phyloP scores from a whole-genome alignment of 805 yeast species.

The Sugiyamaella lignohabitans region DNA sequence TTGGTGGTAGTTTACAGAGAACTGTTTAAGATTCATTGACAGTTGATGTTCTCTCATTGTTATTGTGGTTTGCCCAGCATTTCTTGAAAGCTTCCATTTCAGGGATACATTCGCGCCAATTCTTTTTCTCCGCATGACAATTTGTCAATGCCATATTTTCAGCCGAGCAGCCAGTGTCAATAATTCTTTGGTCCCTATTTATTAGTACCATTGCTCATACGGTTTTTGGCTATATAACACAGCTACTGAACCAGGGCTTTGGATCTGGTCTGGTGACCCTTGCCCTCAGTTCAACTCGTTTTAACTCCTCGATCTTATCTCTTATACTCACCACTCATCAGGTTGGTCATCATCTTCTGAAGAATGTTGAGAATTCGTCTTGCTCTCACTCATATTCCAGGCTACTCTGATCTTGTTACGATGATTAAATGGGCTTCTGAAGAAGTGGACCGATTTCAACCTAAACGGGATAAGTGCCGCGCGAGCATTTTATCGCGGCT shows the following conservation, averaged over 20 bases:
- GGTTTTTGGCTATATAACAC: too few relatives aligned
- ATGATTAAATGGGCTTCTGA: neutral
- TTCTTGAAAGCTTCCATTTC: conserved; percentile 58
- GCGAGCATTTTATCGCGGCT: too few relatives aligned
- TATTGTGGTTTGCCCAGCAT: conserved; percentile 58
- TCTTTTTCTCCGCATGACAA: conserved; percentile 76
- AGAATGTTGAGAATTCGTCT: neutral
- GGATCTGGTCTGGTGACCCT: too few relatives aligned
- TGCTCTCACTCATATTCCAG: neutral
- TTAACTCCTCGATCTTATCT: too few relatives aligned
- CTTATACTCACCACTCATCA: conserved; percentile 54
- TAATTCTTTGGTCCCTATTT: conserved; percentile 61
- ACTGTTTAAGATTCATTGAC: conserved; percentile 5
- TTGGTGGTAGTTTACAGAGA: neutral
- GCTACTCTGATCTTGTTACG: neutral
- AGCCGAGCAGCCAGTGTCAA: conserved; percentile 67
- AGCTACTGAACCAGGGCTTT: too few relatives aligned
- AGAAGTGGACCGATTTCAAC: neutral
- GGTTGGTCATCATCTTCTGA: conserved; percentile 46
- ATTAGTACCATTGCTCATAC: neutral
- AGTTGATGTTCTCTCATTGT: conserved; percentile 39
- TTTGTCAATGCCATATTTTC: conserved; percentile 65
- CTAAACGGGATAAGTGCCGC: conserved; percentile 13
- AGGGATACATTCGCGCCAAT: conserved; percentile 66
- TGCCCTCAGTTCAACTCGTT: too few relatives aligned